Evolutionary conservation across 495 filamentous ascomycete genomes (phyloP), one percentile per base, ranked within the genome.

Genomic region (Hypoxylon rickii): DNA sequence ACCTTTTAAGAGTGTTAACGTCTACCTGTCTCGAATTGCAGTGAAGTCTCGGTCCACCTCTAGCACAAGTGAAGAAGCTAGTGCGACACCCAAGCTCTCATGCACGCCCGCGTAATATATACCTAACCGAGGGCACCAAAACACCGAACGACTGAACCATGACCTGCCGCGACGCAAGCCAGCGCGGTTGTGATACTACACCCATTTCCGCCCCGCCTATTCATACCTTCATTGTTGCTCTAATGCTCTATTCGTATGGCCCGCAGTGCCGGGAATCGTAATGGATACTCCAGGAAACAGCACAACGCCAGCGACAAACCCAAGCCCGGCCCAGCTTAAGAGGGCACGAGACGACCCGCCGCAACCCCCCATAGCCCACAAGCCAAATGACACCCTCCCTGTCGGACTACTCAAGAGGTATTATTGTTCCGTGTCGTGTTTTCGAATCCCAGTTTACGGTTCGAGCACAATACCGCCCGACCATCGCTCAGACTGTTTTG

Each of bases 401-500:
- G n/a, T n/a, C n/a, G n/a, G n/a, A n/a, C n/a, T n/a, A n/a, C n/a
- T n/a, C n/a, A n/a, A n/a, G n/a, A n/a, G n/a, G n/a, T n/a, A n/a
- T n/a, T n/a, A n/a, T n/a, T n/a, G n/a, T n/a, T n/a, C n/a, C n/a
- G n/a, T n/a, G n/a, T n/a, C n/a, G n/a, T n/a, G n/a, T n/a, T n/a
- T n/a, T n/a, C n/a, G n/a, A n/a, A n/a, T n/a, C n/a, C n/a, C n/a
- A n/a, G n/a, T n/a, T n/a, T n/a, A n/a, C n/a, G n/a, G n/a, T n/a
- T n/a, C n/a, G n/a, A n/a, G n/a, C n/a, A n/a, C n/a, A n/a, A n/a
- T n/a, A n/a, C n/a, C n/a, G n/a, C n/a, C n/a, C n/a, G n/a, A n/a
- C n/a, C n/a, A n/a, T 2, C 6, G n/a, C n/a, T 59, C 33, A 73
- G 6, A 86, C 79, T 16, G 84, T 89, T 76, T 88, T 83, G 31